Conservation (phyloP, 1,284 basidiomycete species). For the Puccinia polysora region DNA sequence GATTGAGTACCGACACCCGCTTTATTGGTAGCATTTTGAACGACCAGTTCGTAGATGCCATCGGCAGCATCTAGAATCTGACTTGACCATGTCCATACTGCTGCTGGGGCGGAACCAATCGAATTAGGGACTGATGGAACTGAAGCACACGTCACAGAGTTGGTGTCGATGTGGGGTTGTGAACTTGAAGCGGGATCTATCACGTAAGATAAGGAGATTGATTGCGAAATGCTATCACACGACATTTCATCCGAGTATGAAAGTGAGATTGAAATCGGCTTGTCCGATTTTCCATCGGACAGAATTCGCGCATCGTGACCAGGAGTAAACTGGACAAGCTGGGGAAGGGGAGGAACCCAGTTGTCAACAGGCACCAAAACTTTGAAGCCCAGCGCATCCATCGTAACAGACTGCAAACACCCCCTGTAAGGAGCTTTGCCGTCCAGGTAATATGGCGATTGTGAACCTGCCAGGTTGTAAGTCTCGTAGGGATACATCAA, state of each 20-base stretch:
- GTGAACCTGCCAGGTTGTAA: constrained; percentile 65
- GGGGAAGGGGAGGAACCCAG: constrained; percentile 68
- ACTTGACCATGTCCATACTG: constrained; percentile 65
- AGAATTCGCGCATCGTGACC: constrained; percentile 75
- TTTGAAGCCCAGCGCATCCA: constrained; percentile 74
- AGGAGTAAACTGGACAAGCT: constrained; percentile 70
- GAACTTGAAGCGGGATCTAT: constrained; percentile 33
- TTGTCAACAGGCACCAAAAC: constrained; percentile 65
- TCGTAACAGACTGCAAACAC: constrained; percentile 64
- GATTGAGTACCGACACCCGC: constrained; percentile 59
- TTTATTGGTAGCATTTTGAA: constrained; percentile 60
- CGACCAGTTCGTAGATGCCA: constrained; percentile 68
- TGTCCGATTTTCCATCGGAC: constrained; percentile 59
- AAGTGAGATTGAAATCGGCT: constrained; percentile 64
- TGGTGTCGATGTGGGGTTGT: constrained; percentile 58
- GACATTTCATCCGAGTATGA: constrained; percentile 74
- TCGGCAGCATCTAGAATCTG: constrained; percentile 70
- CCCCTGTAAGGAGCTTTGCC: constrained; percentile 64
- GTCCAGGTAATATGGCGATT: constrained; percentile 61
- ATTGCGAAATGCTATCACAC: constrained; percentile 63
- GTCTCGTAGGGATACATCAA: constrained; percentile 75
- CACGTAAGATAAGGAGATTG: constrained; percentile 60
- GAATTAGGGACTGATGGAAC: constrained; percentile 57
- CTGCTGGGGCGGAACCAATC: constrained; percentile 55
- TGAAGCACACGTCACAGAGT: constrained; percentile 61